Conservation (phyloP, 805 yeast species). For the Ogataea nitratoaversa region DNA sequence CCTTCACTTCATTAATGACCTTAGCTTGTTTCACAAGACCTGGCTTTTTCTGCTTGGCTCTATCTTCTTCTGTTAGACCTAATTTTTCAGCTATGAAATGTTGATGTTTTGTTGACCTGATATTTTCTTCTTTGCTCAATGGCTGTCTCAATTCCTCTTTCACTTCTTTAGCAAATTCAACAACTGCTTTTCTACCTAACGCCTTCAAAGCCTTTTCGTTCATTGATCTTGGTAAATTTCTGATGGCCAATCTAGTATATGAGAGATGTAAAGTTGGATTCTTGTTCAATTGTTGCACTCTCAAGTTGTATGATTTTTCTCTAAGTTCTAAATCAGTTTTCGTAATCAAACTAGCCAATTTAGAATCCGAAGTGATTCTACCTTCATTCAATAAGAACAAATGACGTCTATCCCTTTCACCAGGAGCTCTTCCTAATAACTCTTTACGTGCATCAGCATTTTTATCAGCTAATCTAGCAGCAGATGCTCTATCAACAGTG, state of each 20-base stretch:
- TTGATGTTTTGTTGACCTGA: conserved; percentile 72
- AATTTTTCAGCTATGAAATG: conserved; percentile 29
- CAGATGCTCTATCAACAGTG: conserved; percentile 84
- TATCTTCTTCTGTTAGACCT: conserved; percentile 37
- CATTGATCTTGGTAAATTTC: conserved; percentile 93
- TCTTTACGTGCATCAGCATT: conserved; percentile 72
- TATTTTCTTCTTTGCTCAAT: conserved; percentile 81
- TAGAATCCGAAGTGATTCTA: conserved; percentile 75
- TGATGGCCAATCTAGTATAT: conserved; percentile 89
- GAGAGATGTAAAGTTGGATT: conserved; percentile 91
- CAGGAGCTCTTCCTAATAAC: conserved; percentile 73
- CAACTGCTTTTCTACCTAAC: conserved; percentile 90
- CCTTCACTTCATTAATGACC: conserved; percentile 88
- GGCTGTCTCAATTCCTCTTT: conserved; percentile 72
- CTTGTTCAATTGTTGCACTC: conserved; percentile 86
- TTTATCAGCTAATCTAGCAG: conserved; percentile 66
- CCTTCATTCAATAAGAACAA: conserved; percentile 90
- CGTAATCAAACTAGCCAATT: conserved; percentile 65
- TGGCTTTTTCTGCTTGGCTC: conserved; percentile 63
- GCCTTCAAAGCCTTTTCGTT: conserved; percentile 84
- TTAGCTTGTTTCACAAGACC: conserved; percentile 95
- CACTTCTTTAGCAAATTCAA: conserved; percentile 89
- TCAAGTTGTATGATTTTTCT: conserved; percentile 77
- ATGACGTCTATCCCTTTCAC: conserved; percentile 79
- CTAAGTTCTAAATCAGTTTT: conserved; percentile 78